Evolutionary conservation across 257 asterid species (phyloP).

Genomic region (Haberlea rhodopensis): DNA sequence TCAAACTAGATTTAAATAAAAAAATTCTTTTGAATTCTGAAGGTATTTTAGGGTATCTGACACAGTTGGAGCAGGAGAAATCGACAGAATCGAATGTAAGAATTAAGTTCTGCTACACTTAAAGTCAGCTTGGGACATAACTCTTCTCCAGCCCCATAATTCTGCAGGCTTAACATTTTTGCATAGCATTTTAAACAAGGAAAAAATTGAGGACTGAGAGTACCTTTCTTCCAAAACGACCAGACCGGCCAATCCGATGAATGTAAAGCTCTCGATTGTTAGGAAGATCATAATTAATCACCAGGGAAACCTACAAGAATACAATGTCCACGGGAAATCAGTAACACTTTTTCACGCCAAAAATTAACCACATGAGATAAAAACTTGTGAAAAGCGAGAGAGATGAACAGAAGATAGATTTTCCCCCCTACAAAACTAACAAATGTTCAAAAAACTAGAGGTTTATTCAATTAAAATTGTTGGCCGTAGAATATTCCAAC

Average conservation of each 20-base stretch:
- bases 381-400: neutral
- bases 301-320: slow-evolving; percentile 70
- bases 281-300: slow-evolving; percentile 95
- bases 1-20: neutral
- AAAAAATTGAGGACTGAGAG: neutral
- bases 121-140: too few species aligned
- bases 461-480: slow-evolving; percentile 1
- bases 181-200: neutral
- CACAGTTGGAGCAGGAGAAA: neutral
- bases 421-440: neutral
- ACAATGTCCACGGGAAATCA: slow-evolving; percentile 15
- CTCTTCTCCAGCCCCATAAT: neutral
- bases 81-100: too few species aligned
- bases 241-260: slow-evolving; percentile 96
- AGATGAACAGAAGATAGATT: neutral
- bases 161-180: neutral
- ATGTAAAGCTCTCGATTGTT: slow-evolving; percentile 93
- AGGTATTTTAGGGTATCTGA: neutral
- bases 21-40: neutral
- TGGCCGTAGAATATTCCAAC: neutral
- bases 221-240: slow-evolving; percentile 98
- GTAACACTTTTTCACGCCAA: neutral
- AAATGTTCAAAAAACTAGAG: neutral
- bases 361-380: neutral
- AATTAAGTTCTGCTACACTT: neutral